Percentiles rank a stretch among this genome's conserved stretches.
Evolutionary conservation across 345 rosid genomes (phyloP).

Genomic region (Combretum micranthum): DNA sequence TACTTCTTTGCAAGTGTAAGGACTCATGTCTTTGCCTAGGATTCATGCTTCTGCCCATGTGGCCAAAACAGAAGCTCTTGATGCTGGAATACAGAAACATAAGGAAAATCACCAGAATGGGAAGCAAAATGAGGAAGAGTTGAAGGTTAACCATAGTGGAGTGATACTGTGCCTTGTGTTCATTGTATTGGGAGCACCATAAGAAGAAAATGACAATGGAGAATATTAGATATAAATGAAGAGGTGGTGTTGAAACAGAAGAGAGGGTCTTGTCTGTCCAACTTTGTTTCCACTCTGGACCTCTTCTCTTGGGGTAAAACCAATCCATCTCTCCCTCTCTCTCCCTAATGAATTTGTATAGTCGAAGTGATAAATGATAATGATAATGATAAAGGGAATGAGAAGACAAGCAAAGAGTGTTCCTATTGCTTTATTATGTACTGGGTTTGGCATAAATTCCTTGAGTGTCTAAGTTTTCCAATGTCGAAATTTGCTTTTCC

Average conservation of each 20-base stretch:
- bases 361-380: background rate
- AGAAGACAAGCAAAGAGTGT: no score
- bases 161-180: slow-evolving; percentile 25
- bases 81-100: slow-evolving; percentile 18
- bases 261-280: slow-evolving; percentile 34
- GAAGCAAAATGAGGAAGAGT: slow-evolving; percentile 26
- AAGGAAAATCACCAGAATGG: slow-evolving; percentile 26
- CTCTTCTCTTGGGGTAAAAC: slow-evolving; percentile 42
- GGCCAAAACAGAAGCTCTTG: slow-evolving; percentile 7
- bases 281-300: slow-evolving; percentile 51
- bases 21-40: background rate
- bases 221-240: slow-evolving; percentile 34
- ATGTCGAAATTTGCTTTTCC: background rate
- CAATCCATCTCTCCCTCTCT: slow-evolving; percentile 35
- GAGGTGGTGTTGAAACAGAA: slow-evolving; percentile 34
- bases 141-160: slow-evolving; percentile 27
- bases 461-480: slow-evolving; percentile 18
- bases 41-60: slow-evolving; percentile 11
- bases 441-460: slow-evolving; percentile 20
- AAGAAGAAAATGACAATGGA: slow-evolving; percentile 39
- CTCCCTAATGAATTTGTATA: background rate
- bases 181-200: slow-evolving; percentile 32
- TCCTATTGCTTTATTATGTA: background rate
- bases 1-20: background rate
- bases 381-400: background rate